These are phyloP conservation scores for Physcia stellaris DNA, from an alignment of 495 filamentous ascomycete species.

Conservation along the genomic window DNA sequence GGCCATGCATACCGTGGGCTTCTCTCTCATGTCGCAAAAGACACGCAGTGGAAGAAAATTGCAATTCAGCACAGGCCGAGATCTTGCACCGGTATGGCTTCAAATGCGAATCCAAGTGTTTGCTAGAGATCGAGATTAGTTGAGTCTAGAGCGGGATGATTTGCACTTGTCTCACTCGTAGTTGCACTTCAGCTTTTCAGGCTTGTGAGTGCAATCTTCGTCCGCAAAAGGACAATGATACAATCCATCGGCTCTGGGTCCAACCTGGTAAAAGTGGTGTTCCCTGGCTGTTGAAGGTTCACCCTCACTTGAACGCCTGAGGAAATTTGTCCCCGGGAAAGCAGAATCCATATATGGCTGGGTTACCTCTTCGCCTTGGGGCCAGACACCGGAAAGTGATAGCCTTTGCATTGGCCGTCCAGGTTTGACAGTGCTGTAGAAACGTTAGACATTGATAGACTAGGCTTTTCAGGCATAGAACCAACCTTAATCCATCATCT, in stretches of 20 bases:
- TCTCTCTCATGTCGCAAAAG: constrained; percentile 91
- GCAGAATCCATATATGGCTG: constrained; percentile 5
- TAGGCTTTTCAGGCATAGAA: no score
- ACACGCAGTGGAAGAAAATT: constrained; percentile 86
- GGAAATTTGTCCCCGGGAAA: constrained; percentile 11
- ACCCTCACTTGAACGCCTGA: constrained; percentile 34
- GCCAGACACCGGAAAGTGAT: constrained; percentile 9
- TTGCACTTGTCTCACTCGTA: constrained; percentile 63
- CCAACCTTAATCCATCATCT: no score
- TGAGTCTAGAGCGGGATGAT: constrained; percentile 13
- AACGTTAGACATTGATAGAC: no score
- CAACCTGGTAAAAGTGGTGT: constrained; percentile 64
- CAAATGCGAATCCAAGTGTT: constrained; percentile 87
- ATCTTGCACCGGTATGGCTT: constrained; percentile 89
- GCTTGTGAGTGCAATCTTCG: constrained; percentile 64
- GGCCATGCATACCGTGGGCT: constrained; percentile 87
- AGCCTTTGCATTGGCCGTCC: constrained; percentile 4
- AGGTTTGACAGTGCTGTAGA: constrained; percentile 11
- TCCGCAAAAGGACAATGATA: constrained; percentile 84
- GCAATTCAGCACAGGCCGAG: constrained; percentile 54
- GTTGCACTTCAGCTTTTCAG: constrained; percentile 90
- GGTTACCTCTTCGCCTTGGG: constrained; percentile 3
- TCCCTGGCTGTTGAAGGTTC: constrained; percentile 49
- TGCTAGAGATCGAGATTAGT: constrained; percentile 41
- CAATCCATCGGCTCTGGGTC: constrained; percentile 56